Conservation (phyloP, 306 rosid genomes). For the Alnus glutinosa region DNA sequence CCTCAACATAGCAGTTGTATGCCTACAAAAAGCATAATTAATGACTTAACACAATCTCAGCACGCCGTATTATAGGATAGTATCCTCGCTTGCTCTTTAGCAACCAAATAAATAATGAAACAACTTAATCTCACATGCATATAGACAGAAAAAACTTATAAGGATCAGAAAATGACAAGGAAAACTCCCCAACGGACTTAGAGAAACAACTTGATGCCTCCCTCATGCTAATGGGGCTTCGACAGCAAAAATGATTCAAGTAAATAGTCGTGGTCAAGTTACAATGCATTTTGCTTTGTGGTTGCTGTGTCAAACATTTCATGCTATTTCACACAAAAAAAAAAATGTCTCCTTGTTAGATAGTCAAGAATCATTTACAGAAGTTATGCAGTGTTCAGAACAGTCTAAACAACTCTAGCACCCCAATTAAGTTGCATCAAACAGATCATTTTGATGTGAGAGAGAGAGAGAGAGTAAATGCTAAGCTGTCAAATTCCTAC, state of each 20-base stretch:
- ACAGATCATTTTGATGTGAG: neutral
- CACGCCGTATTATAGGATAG: neutral
- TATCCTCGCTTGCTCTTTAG: neutral
- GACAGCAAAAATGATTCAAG: neutral
- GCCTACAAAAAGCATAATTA: slow-evolving; percentile 73
- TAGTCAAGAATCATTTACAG: neutral
- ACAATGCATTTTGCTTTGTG: neutral
- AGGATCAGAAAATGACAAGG: neutral
- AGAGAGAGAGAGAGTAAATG: neutral
- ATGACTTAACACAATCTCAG: neutral
- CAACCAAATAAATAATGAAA: neutral
- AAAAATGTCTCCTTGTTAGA: neutral
- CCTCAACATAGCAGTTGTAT: slow-evolving; percentile 98
- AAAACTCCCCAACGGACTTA: neutral
- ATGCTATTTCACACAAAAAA: neutral
- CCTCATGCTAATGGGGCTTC: neutral
- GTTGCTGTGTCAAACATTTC: neutral
- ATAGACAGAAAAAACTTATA: neutral
- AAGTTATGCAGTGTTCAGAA: neutral
- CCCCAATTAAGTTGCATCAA: neutral
- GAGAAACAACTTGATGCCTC: neutral
- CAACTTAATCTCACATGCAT: neutral
- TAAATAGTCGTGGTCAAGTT: neutral
- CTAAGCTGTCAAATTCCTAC: slow-evolving; percentile 44
- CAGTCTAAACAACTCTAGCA: neutral